A percentile compares a stretch with the other conserved stretches of the same genome.
These are phyloP conservation scores for Raphanus hybrid DNA, from an alignment of 441 rosid genomes.

Conservation along the genomic window DNA sequence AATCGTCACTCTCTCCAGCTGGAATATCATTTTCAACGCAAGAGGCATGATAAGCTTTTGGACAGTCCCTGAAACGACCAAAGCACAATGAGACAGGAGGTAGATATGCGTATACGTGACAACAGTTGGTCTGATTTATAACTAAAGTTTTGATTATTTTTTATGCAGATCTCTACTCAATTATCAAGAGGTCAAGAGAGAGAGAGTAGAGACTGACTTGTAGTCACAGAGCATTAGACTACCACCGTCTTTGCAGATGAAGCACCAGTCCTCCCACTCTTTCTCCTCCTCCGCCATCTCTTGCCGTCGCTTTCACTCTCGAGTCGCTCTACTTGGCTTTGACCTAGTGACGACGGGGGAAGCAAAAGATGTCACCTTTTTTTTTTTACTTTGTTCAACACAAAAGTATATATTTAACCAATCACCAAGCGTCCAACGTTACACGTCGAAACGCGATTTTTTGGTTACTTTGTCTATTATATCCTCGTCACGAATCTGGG, in stretches of 20 bases:
- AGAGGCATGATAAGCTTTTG: slow-evolving; percentile 38
- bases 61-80: slow-evolving; percentile 36
- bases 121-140: background rate
- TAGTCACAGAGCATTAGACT: slow-evolving; percentile 34
- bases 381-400: background rate
- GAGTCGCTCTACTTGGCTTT: background rate
- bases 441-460: background rate
- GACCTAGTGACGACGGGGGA: slow-evolving; percentile 9
- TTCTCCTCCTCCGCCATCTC: slow-evolving; percentile 6
- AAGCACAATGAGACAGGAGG: background rate
- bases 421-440: background rate
- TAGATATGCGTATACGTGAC: background rate
- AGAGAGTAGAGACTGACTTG: slow-evolving; percentile 25
- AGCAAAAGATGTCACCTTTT: background rate
- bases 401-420: background rate
- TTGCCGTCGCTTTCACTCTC: slow-evolving; percentile 6
- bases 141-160: background rate
- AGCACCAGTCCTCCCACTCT: slow-evolving; percentile 43
- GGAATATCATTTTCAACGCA: slow-evolving; percentile 14
- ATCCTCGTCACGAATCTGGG: background rate
- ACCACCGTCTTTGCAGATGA: slow-evolving; percentile 45
- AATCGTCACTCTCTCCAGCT: slow-evolving; percentile 15
- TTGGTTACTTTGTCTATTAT: slow-evolving; percentile 5
- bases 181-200: background rate
- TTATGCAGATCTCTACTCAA: slow-evolving; percentile 18